Percentiles rank a stretch among this genome's conserved stretches.
Evolutionary conservation across 352 stramenopile genomes (phyloP).

Genomic region (Phytopythium chamaehyphon): DNA sequence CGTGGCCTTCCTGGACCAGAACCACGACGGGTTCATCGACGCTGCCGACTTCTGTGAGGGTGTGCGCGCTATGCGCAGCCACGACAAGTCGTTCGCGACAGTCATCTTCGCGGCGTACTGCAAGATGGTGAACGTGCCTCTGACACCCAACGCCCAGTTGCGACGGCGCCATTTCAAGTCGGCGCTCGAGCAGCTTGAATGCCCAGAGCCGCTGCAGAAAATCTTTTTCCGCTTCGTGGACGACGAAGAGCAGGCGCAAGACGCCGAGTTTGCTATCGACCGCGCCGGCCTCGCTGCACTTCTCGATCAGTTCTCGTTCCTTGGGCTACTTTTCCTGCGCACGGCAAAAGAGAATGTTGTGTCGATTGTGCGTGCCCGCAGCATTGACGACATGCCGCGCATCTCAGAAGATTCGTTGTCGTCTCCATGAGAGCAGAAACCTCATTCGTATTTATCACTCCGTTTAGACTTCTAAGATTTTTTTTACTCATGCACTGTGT

Average conservation of each 20-base stretch:
- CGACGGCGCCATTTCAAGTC: slow-evolving; percentile 32
- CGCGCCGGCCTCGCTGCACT: slow-evolving; percentile 37
- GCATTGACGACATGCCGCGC: slow-evolving; percentile 39
- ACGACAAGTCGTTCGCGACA: slow-evolving; percentile 47
- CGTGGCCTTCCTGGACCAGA: slow-evolving; percentile 57
- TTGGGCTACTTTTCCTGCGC: slow-evolving; percentile 59
- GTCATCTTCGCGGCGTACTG: slow-evolving; percentile 64
- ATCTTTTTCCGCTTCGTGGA: slow-evolving; percentile 61
- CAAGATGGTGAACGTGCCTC: slow-evolving; percentile 21
- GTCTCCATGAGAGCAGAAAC: neutral
- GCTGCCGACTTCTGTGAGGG: slow-evolving; percentile 64
- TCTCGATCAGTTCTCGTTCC: slow-evolving; percentile 56
- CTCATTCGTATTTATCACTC: slow-evolving; percentile 4
- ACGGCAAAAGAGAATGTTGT: slow-evolving; percentile 65
- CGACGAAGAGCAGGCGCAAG: slow-evolving; percentile 26
- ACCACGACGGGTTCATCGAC: slow-evolving; percentile 72
- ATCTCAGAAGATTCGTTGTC: slow-evolving; percentile 50
- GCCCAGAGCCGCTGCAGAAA: slow-evolving; percentile 43
- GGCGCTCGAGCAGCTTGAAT: slow-evolving; percentile 56
- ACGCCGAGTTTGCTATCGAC: slow-evolving; percentile 31
- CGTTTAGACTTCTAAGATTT: too few relatives aligned
- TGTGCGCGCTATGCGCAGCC: slow-evolving; percentile 50
- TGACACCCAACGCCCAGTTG: slow-evolving; percentile 14
- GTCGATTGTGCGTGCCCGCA: slow-evolving; percentile 40
- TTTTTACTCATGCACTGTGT: slow-evolving; percentile 1